Conservation (phyloP, 1,139 yeast genomes). For the Suhomyces choctaworum region DNA sequence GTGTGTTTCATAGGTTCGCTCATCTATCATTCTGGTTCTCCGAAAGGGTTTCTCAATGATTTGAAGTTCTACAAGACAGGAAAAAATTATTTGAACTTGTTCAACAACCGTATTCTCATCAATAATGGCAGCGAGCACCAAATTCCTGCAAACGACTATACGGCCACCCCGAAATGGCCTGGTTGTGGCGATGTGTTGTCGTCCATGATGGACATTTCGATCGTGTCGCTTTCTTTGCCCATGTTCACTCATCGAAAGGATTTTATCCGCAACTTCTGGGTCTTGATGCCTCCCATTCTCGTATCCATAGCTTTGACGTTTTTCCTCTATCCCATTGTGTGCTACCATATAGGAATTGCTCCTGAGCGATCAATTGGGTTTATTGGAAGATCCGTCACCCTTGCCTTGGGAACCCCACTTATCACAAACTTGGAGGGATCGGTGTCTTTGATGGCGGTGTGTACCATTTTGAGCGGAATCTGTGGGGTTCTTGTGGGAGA, state of each 20-base stretch:
- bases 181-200: constrained; percentile 80
- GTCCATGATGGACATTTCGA: constrained; percentile 72
- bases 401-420: constrained; percentile 77
- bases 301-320: constrained; percentile 58
- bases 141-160: constrained; percentile 22
- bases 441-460: constrained; percentile 71
- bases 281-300: constrained; percentile 61
- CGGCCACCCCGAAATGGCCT: constrained; percentile 55
- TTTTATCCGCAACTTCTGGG: constrained; percentile 56
- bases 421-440: constrained; percentile 67
- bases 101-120: constrained; percentile 38
- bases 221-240: constrained; percentile 73
- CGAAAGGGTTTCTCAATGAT: constrained; percentile 49
- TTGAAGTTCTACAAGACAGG: constrained; percentile 67
- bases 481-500: constrained; percentile 74
- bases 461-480: constrained; percentile 77
- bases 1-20: constrained; percentile 61
- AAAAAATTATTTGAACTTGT: constrained; percentile 59
- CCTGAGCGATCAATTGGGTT: constrained; percentile 66
- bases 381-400: constrained; percentile 78
- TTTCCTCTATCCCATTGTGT: constrained; percentile 67
- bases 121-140: constrained; percentile 27
- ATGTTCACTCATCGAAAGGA: constrained; percentile 75
- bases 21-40: constrained; percentile 47
- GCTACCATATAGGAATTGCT: constrained; percentile 64